A percentile compares a stretch with the other conserved stretches of the same genome.
Conservation (phyloP, 208 protist genomes). For the Lotmaria passim region DNA sequence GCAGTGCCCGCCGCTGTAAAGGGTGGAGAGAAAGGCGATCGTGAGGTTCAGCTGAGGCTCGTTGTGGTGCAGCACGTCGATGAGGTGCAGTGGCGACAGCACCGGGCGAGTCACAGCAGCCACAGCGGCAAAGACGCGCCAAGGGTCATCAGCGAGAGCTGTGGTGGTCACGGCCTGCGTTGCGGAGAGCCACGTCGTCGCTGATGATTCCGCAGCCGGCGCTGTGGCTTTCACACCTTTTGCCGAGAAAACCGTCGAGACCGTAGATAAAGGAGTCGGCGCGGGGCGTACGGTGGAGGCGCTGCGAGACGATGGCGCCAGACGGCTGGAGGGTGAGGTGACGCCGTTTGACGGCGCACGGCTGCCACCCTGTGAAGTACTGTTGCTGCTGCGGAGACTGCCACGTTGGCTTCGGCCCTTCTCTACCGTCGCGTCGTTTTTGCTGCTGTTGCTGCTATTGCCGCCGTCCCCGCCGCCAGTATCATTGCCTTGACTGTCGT, state of each 20-base stretch:
- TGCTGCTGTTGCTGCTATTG: background rate
- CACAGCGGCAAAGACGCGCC: slow-evolving; percentile 29
- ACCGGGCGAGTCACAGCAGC: slow-evolving; percentile 44
- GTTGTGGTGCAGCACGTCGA: slow-evolving; percentile 67
- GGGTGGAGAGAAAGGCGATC: slow-evolving; percentile 63
- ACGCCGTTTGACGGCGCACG: no score
- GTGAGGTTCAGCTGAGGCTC: slow-evolving; percentile 61
- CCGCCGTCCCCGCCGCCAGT: no score
- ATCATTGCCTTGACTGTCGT: no score
- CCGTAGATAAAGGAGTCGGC: no score
- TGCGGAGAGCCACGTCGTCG: background rate
- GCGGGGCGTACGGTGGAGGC: background rate
- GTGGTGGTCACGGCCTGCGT: background rate
- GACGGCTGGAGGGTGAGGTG: background rate
- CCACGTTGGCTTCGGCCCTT: background rate
- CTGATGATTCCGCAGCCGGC: no score
- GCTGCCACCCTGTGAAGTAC: background rate
- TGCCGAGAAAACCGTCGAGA: no score
- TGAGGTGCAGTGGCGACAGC: slow-evolving; percentile 61
- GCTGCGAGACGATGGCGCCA: background rate
- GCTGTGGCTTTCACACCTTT: no score
- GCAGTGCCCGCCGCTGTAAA: slow-evolving; percentile 84
- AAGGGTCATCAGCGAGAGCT: slow-evolving; percentile 4
- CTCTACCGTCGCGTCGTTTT: background rate
- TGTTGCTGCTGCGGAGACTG: background rate